Base-by-base conservation (phyloP, 2,329 filamentous ascomycete species). In the Ceratocystis ficicola region DNA sequence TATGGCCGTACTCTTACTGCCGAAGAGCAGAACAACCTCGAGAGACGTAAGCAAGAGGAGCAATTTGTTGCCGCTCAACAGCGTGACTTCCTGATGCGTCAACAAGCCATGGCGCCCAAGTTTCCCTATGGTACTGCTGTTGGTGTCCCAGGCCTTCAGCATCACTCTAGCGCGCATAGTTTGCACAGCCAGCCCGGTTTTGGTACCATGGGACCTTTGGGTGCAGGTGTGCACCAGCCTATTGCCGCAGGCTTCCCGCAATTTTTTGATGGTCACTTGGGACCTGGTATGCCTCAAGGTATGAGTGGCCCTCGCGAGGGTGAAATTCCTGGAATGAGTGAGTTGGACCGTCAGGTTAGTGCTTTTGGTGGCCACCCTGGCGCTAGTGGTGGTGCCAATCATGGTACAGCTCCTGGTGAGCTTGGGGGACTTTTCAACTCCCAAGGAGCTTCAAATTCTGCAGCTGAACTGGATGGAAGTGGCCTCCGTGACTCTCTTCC, bases 131-230 rank as follows among this genome's bases (percentile, higher is more conserved):
- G 63, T 25, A 28, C 52, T 41, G 48, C 48, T 36, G 46, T 55
- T 64, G 46, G 62, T 20, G 30, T 67, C 25, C 68, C 68, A 70
- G 59, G 71, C 65, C 81, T 97, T 7, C 91, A 97, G 71, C 94
- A 97, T 73, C 92, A 97, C 73, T 92, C 90, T 0, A 97, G 93
- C 73, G 90, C 90, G 7, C 93, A 97, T 71, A 97, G 93, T 73
- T 81, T 99, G 67, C 94, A 99, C 73, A 96, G 91, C 73, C 94
- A 99, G 75, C 93, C 93, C 25, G 97, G 93, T 76, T 96, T 94
- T 73, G 90, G 93, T 20, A 96, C 89, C 76, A 95, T 99, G 70
- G 95, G 91, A n/a, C 91, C 92, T 1, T 84, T 87, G 67, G 85
- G 84, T 10, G 22, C 28, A n/a, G 52, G 52, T 7, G 85, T 79